Evolutionary conservation across 2,329 filamentous ascomycete genomes (phyloP).

Genomic region (Diaporthe eres): DNA sequence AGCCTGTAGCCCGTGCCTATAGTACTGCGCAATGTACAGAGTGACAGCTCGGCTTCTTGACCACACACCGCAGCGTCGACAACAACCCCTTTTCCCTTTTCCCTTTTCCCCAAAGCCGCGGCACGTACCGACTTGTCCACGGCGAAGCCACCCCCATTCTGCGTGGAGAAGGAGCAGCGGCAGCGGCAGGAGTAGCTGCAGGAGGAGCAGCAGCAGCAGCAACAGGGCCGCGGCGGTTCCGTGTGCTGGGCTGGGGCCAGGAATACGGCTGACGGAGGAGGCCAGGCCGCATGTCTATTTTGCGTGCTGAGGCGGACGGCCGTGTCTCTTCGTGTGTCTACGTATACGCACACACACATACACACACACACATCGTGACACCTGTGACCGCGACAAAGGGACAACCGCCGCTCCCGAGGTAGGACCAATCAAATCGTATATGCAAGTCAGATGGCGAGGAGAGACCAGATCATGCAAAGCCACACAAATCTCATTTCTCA

Average conservation of each 20-base stretch:
- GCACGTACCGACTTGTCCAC: background rate
- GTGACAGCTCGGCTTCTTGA: constrained; percentile 2
- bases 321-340: background rate
- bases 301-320: constrained; percentile 1
- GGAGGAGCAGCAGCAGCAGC: background rate
- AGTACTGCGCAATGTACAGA: background rate
- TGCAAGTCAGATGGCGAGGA: constrained; percentile 28
- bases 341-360: background rate
- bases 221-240: constrained; percentile 1
- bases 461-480: constrained; percentile 31
- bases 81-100: background rate
- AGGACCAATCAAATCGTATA: constrained; percentile 29
- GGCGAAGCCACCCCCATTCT: constrained; percentile 22
- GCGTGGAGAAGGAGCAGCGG: constrained; percentile 2
- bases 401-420: constrained; percentile 20
- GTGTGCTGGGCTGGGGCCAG: constrained; percentile 13
- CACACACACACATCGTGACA: constrained; percentile 2
- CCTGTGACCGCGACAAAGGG: constrained; percentile 15
- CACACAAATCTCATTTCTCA: constrained; percentile 20
- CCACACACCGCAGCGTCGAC: background rate
- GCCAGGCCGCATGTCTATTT: constrained; percentile 22
- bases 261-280: constrained; percentile 22
- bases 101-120: background rate
- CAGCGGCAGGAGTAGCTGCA: background rate
- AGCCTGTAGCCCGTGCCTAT: constrained; percentile 11